Base-by-base conservation (phyloP, 352 stramenopile genomes). In the Globisporangium cylindrosporum region DNA sequence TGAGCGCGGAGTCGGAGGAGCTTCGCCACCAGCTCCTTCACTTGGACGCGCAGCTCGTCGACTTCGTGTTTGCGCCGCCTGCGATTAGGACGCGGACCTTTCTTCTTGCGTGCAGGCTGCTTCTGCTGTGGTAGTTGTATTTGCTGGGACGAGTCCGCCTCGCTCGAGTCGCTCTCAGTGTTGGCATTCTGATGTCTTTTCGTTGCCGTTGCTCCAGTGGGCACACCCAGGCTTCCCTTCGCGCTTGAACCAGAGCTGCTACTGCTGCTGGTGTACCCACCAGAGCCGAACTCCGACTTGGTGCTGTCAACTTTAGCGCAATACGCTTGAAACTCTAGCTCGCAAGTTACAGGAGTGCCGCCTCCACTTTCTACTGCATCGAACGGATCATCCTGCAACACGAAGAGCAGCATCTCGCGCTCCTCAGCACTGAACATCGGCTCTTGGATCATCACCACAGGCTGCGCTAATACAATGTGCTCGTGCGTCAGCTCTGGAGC, bases 31-130 rank as follows among this genome's bases (percentile, higher is more conserved):
- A 58, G 24, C 53, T 58, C 24, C 7, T 58, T 27, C 14, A 58
- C 24, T 36, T 58, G 53, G 7, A 36, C 25, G 22, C 53, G 53
- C 12, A 58, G 53, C 14, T 36, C 53, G 24, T 36, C 24, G 14
- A 58, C 12, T 20, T 58, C 53, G 53, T 58, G 53, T 5, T 58
- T 58, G 53, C 53, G 53, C 18, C 53, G 22, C 24, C 53, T 36
- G 12, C 53, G 15, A 25, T 58, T 36, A 6, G 53, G 53, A 14
- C 53, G 53, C 18, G 24, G 25, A 9, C 2, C 53, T 58, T 58
- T 27, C 24, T 58, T 58, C 53, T 32, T 58, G 53, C 53, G 53
- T 15, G 12, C 12, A 36, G 24, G 8, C 9, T 57, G 8, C 12
- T 34, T 25, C 51, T 25, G 24, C 20, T 25, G 24, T 22, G 22